Evolutionary conservation across 1,284 basidiomycete species (phyloP), one percentile per base, ranked within the genome.

Genomic region (Boletus mariae): DNA sequence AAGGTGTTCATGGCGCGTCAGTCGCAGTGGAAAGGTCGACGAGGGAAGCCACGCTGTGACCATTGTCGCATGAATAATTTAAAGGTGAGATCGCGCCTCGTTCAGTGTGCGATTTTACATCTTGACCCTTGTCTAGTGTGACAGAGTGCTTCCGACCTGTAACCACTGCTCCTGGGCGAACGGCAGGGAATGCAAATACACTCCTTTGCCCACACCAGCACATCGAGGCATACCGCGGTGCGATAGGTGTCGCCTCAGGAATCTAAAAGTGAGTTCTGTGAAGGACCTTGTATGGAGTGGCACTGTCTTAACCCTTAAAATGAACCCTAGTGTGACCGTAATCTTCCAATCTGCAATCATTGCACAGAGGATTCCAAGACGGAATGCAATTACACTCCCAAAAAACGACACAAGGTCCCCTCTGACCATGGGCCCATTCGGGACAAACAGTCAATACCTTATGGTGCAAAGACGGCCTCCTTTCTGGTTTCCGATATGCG

Each of bases 191-290:
- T 87, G 85, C 69, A 80, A 76, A 66, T 87, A 87, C 64, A 87
- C 85, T 15, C 84, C 84, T 47, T 67, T 86, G 40, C 85, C 84
- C 11, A 87, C 84, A 11, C 85, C 85, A 40, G 84, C 85, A 40
- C 85, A 87, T 66, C 77, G 85, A 55, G 85, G 85, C 25, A 85
- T 87, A 57, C 85, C 85, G 37, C 74, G 85, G 51, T 87, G 85
- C 54, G 84, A 87, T 73, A 76, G 80, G 48, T 87, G 84, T 69
- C 82, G 84, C 26, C 64, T 73, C 40, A 74, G 75, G 63, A 86
- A 86, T 63, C 73, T 87, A 32, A 88, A 87, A 71, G 85, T 85
- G 53, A 59, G 78, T 59, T 32, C 26, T 38, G 28, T 57, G 26
- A 51, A 46, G 25, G 45, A 49, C 50, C 15, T 9, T n/a, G 38